phyloP scores from a whole-genome alignment of 192 early-diverging fungal genomes.

The Backusella australiensis region DNA sequence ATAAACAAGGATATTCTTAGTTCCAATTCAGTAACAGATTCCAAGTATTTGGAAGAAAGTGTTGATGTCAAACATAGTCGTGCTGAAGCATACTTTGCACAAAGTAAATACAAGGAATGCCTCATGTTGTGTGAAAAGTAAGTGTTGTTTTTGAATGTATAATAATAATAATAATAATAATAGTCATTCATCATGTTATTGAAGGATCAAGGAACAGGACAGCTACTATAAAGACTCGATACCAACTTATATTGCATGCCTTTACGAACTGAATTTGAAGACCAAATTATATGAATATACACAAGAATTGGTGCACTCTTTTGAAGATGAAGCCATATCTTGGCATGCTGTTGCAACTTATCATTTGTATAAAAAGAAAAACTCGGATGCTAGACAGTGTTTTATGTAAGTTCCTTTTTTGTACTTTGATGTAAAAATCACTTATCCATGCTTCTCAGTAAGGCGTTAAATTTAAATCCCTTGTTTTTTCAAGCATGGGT shows the following conservation, averaged over 20 bases:
- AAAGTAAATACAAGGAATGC: conserved; percentile 47
- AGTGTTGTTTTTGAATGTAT: background rate
- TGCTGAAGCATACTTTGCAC: conserved; percentile 55
- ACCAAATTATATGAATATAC: conserved; percentile 72
- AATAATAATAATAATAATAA: too few relatives aligned
- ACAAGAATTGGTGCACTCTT: conserved; percentile 67
- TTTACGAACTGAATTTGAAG: conserved; percentile 58
- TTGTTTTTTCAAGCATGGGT: conserved; percentile 74
- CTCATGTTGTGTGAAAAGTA: conserved; percentile 49
- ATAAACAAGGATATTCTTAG: background rate
- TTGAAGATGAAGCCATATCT: conserved; percentile 54
- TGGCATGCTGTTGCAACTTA: conserved; percentile 86
- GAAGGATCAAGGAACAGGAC: conserved; percentile 61
- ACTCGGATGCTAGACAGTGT: conserved; percentile 62
- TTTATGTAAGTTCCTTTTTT: conserved; percentile 40
- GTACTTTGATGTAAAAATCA: background rate
- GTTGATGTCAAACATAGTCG: conserved; percentile 40
- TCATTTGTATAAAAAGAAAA: conserved; percentile 59
- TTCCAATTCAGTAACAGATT: conserved; percentile 28
- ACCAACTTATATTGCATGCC: conserved; percentile 62
- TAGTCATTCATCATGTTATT: background rate
- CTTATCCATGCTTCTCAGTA: conserved; percentile 23
- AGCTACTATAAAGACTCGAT: conserved; percentile 56
- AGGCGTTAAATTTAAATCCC: conserved; percentile 59
- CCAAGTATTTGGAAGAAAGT: conserved; percentile 35